Percentiles rank a stretch among this genome's conserved stretches.
These are phyloP conservation scores for Spatholobus suberectus DNA, from an alignment of 306 rosid genomes.

Conservation along the genomic window DNA sequence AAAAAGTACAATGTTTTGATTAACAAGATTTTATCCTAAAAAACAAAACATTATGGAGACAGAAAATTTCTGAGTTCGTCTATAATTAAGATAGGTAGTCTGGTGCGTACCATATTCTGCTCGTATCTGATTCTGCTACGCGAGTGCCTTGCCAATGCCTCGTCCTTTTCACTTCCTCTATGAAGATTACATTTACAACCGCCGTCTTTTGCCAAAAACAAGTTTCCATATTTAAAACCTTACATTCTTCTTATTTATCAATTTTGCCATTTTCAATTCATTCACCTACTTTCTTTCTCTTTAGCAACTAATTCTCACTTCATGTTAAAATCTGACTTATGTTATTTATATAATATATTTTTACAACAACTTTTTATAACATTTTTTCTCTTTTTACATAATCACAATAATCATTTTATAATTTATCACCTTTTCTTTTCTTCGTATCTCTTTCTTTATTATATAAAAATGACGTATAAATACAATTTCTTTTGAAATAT, in stretches of 20 bases:
- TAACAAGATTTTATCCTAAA: background rate
- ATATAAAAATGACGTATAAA: too few relatives aligned
- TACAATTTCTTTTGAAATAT: too few relatives aligned
- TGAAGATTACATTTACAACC: background rate
- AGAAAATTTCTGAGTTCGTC: background rate
- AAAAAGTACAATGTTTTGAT: background rate
- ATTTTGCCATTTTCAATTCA: background rate
- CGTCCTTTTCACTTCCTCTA: conserved; percentile 43
- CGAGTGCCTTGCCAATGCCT: background rate
- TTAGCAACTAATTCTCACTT: background rate
- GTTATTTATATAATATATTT: too few relatives aligned
- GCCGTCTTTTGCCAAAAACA: conserved; percentile 22
- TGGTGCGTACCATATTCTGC: background rate
- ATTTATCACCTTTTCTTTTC: too few relatives aligned
- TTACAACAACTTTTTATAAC: too few relatives aligned
- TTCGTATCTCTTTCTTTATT: too few relatives aligned
- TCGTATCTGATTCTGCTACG: background rate
- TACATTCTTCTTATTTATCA: background rate
- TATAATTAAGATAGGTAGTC: background rate
- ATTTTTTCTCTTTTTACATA: too few relatives aligned
- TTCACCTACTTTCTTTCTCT: background rate
- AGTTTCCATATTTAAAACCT: background rate
- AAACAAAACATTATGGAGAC: background rate
- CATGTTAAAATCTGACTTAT: too few relatives aligned
- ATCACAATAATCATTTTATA: too few relatives aligned